phyloP scores from a whole-genome alignment of 768 basidiomycete species.

The Termitomyces sp. region DNA sequence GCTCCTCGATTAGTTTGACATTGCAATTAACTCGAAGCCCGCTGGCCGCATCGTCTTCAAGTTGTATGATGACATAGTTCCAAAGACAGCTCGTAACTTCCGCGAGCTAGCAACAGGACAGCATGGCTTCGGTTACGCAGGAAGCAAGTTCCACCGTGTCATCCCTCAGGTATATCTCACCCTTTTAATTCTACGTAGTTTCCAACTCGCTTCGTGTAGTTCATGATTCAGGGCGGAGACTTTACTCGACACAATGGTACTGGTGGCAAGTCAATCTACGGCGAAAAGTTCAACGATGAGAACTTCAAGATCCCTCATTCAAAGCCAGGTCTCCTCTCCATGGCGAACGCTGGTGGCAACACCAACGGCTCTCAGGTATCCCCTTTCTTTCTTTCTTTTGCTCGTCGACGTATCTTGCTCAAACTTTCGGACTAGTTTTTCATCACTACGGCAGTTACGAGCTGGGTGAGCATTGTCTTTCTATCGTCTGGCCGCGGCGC shows the following conservation, averaged over 20 bases:
- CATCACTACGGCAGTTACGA: slow-evolving; percentile 67
- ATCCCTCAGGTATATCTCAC: slow-evolving; percentile 50
- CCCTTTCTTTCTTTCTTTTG: slow-evolving; percentile 8
- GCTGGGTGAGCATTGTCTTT: slow-evolving; percentile 43
- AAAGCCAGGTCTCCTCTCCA: slow-evolving; percentile 65
- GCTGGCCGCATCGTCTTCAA: slow-evolving; percentile 77
- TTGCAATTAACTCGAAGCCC: slow-evolving; percentile 53
- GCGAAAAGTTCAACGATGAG: slow-evolving; percentile 72
- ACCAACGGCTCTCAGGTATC: slow-evolving; percentile 75
- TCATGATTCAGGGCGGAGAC: slow-evolving; percentile 88
- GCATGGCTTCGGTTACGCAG: slow-evolving; percentile 68
- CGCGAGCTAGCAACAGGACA: slow-evolving; percentile 68
- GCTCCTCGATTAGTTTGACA: slow-evolving; percentile 44
- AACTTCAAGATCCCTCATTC: slow-evolving; percentile 63
- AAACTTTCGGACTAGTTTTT: slow-evolving; percentile 46
- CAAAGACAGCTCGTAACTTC: slow-evolving; percentile 77
- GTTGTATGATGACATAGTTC: slow-evolving; percentile 79
- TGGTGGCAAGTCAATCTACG: slow-evolving; percentile 85
- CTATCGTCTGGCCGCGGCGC: not conserved
- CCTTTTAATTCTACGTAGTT: not conserved
- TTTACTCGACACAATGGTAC: slow-evolving; percentile 74
- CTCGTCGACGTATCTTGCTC: not conserved
- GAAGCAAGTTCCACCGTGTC: slow-evolving; percentile 66
- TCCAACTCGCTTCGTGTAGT: slow-evolving; percentile 27
- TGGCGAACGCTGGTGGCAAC: slow-evolving; percentile 84